Evolutionary conservation across 176 grass and related monocot genomes (phyloP), one percentile per base, ranked within the genome.

Genomic region (Canna indica): DNA sequence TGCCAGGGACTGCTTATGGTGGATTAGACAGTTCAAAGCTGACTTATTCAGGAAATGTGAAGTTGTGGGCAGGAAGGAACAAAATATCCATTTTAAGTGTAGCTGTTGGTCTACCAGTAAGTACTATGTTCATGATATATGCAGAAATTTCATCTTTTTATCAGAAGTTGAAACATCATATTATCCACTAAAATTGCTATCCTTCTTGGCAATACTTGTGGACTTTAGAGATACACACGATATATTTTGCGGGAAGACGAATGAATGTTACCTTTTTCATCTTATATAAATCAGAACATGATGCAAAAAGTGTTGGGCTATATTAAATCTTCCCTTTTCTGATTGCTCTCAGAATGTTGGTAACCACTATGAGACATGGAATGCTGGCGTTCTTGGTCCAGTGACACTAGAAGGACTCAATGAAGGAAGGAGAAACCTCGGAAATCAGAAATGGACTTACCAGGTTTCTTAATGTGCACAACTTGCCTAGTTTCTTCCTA

Each of bases 301-400:
- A 13, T 31, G 26, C 59, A 11, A 9, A 62, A 14, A 31, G 5
- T 63, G 1, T 16, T 25, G 24, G 18, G 13, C 6, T 13, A 63
- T 16, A 31, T 31, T 61, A 27, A 30, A n/a, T 34, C 2, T n/a
- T 59, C 26, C n/a, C 0, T 25, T 86, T 39, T 48, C 15, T 46
- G 17, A 29, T 17, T 66, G 12, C 24, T 24, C 78, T 67, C 15
- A 96, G 94, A 97, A 97, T 77, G 84, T 77, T 1, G 94, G 94
- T 4, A 90, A 82, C 54, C 94, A 92, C 82, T 97, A 90, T 9
- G 94, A 97, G 83, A 80, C 61, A 14, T 97, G 94, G 94, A 97
- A 97, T 68, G 76, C 79, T 0, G 94, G 94, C 28, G 72, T 97
- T 39, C 86, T 97, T 3, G 94, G 94, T 13, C 94, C 89, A 8